Conservation (phyloP, 2,329 filamentous ascomycete genomes). For the Trichoderma atroviride region DNA sequence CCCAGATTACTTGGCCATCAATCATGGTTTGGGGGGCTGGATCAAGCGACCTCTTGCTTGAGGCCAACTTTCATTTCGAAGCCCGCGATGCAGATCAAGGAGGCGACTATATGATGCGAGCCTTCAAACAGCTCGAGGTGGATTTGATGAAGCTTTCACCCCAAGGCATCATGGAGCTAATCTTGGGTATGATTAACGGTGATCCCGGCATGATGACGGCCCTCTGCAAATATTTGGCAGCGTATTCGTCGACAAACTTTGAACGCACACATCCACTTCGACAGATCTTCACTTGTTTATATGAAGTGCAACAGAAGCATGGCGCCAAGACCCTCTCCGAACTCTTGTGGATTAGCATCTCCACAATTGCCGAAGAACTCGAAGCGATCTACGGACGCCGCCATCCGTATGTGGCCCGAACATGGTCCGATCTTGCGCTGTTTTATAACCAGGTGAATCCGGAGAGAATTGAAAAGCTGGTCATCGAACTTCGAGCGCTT, state of each 20-base stretch:
- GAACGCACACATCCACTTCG: conserved; percentile 48
- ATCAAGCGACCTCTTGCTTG: conserved; percentile 48
- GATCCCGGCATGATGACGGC: conserved; percentile 51
- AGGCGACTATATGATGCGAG: conserved; percentile 45
- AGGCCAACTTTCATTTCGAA: conserved; percentile 49
- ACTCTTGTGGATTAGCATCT: conserved; percentile 46
- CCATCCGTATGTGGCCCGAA: conserved; percentile 48
- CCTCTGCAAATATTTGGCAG: conserved; percentile 49
- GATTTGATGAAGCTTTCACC: conserved; percentile 49
- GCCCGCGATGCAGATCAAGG: conserved; percentile 45
- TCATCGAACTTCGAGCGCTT: conserved; percentile 42
- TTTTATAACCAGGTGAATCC: conserved; percentile 44
- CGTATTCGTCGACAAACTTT: conserved; percentile 48
- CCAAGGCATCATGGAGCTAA: conserved; percentile 47
- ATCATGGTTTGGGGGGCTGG: conserved; percentile 49
- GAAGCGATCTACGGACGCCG: conserved; percentile 49
- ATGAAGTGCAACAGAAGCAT: conserved; percentile 51
- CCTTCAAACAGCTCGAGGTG: conserved; percentile 47
- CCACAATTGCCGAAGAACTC: conserved; percentile 48
- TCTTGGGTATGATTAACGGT: conserved; percentile 49
- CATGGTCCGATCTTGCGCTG: conserved; percentile 47
- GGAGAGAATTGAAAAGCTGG: conserved; percentile 44
- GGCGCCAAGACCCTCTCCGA: conserved; percentile 48
- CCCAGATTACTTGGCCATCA: conserved; percentile 45
- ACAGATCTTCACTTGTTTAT: conserved; percentile 47